These are phyloP conservation scores for Epichloe bromicola DNA, from an alignment of 2,329 filamentous ascomycete genomes.

Conservation along the genomic window DNA sequence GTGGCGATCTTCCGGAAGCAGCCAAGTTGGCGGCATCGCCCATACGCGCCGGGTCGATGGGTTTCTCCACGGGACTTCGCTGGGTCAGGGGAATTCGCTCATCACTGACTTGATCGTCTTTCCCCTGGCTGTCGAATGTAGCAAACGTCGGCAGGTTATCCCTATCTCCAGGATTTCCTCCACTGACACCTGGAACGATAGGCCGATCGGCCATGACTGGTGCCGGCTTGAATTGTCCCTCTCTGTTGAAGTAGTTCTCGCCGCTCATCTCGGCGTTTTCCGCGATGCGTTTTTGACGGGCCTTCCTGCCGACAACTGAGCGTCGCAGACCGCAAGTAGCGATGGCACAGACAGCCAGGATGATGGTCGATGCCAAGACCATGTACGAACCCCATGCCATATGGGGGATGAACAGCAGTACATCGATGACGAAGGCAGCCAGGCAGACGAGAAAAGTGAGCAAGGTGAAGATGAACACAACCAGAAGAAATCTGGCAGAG, in stretches of 20 bases:
- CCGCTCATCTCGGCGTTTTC: slow-evolving; percentile 97
- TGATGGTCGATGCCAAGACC: slow-evolving; percentile 75
- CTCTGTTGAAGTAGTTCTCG: slow-evolving; percentile 73
- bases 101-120: slow-evolving; percentile 49
- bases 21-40: slow-evolving; percentile 21
- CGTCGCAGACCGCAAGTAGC: slow-evolving; percentile 92
- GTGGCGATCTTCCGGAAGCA: slow-evolving; percentile 25
- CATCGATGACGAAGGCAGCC: slow-evolving; percentile 83
- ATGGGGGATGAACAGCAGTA: slow-evolving; percentile 88
- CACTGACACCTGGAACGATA: slow-evolving; percentile 44
- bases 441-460: slow-evolving; percentile 73
- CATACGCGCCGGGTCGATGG: slow-evolving; percentile 25
- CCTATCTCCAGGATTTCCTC: slow-evolving; percentile 34
- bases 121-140: slow-evolving; percentile 54
- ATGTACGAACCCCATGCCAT: slow-evolving; percentile 90
- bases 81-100: slow-evolving; percentile 63
- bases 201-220: slow-evolving; percentile 36
- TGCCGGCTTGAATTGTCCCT: slow-evolving; percentile 39
- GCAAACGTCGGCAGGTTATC: slow-evolving; percentile 44
- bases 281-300: slow-evolving; percentile 80
- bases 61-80: slow-evolving; percentile 44
- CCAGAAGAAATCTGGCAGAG: slow-evolving; percentile 76
- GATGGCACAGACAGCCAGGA: slow-evolving; percentile 69
- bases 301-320: slow-evolving; percentile 80
- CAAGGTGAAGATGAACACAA: slow-evolving; percentile 74